These are phyloP conservation scores for Exophiala calicioides DNA, from an alignment of 2,329 filamentous ascomycete genomes.

Conservation along the genomic window DNA sequence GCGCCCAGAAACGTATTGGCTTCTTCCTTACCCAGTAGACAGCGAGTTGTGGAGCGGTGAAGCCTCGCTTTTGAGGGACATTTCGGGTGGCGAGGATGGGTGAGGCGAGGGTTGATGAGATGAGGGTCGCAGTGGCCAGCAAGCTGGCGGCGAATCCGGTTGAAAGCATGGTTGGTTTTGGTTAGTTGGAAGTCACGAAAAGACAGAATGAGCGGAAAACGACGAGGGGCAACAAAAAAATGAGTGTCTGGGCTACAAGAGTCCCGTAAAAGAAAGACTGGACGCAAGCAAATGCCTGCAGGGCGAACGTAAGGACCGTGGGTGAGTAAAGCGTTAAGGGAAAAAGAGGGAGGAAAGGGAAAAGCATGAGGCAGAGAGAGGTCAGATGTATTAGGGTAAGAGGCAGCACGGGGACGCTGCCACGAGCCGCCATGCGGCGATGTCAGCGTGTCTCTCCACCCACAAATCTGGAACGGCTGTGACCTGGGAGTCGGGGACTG, in stretches of 20 bases:
- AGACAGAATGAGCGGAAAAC: slow-evolving; percentile 18
- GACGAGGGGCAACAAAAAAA: slow-evolving; percentile 15
- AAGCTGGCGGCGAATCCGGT: slow-evolving; percentile 26
- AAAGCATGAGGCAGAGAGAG: slow-evolving; percentile 21
- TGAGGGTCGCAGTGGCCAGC: slow-evolving; percentile 26
- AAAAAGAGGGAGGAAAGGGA: slow-evolving; percentile 18
- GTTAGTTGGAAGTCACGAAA: not conserved
- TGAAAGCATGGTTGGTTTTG: slow-evolving; percentile 19
- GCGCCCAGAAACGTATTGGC: no score
- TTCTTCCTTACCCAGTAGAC: slow-evolving; percentile 51
- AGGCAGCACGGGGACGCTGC: slow-evolving; percentile 4
- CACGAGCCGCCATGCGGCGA: slow-evolving; percentile 8
- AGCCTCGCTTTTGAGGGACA: slow-evolving; percentile 3
- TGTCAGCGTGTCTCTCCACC: slow-evolving; percentile 6
- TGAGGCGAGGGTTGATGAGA: slow-evolving; percentile 35
- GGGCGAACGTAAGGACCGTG: slow-evolving; percentile 19
- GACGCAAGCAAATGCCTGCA: slow-evolving; percentile 28
- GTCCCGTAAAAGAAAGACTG: slow-evolving; percentile 28
- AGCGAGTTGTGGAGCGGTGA: slow-evolving; percentile 45
- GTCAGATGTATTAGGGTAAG: slow-evolving; percentile 21
- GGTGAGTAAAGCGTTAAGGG: slow-evolving; percentile 11
- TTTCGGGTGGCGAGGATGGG: slow-evolving; percentile 40
- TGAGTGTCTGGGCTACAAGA: slow-evolving; percentile 24
- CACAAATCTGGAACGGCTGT: no score
- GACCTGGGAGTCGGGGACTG: no score